Evolutionary conservation across 1,139 yeast species (phyloP).

Genomic region (Zygosaccharomyces pseudobailii): DNA sequence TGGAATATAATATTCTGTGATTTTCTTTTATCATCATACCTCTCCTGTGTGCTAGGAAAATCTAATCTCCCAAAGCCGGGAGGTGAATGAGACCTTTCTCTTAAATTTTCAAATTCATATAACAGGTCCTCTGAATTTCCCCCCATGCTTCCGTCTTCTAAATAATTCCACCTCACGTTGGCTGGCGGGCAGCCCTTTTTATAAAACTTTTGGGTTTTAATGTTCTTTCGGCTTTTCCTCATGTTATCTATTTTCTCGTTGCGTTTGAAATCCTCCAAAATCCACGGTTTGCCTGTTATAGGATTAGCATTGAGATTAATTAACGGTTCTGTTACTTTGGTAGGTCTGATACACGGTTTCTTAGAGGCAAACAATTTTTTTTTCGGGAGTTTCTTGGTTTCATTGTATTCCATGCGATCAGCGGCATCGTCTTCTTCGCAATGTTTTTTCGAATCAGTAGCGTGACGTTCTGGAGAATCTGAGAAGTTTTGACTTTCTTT

Average conservation of each 20-base stretch:
- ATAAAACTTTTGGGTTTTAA: conserved; percentile 17
- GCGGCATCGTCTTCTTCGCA: neutral
- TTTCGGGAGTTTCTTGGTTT: conserved; percentile 4
- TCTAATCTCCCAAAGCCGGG: conserved; percentile 62
- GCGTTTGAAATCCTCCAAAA: conserved; percentile 32
- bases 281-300: conserved; percentile 32
- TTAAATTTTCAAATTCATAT: conserved; percentile 28
- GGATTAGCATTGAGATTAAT: conserved; percentile 34
- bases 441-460: neutral
- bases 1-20: conserved; percentile 32
- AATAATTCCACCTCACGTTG: neutral
- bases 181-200: conserved; percentile 21
- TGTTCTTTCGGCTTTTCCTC: conserved; percentile 13
- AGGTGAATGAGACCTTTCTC: conserved; percentile 52
- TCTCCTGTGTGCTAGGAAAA: conserved; percentile 59
- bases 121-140: conserved; percentile 5
- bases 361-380: conserved; percentile 6
- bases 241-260: conserved; percentile 18
- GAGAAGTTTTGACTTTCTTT: conserved; percentile 13
- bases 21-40: conserved; percentile 32
- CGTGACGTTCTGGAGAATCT: conserved; percentile 5
- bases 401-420: neutral
- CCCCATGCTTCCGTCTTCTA: neutral
- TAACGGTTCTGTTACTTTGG: neutral
- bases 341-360: conserved; percentile 2